phyloP scores from a whole-genome alignment of 495 filamentous ascomycete species.

The Penicillium lagena region DNA sequence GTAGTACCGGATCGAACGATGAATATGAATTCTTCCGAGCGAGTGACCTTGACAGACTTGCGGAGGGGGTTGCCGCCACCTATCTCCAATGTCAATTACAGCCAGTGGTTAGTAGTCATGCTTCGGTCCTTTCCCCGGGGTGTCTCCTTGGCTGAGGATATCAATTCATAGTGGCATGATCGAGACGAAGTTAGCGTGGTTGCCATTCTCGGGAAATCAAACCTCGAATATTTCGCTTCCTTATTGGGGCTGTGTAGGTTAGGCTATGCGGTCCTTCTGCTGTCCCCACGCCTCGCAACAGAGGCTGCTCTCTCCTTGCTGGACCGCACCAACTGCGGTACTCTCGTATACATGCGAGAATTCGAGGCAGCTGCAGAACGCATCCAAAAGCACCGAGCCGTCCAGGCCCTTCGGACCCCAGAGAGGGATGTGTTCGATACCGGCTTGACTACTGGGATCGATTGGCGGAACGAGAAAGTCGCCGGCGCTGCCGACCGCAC shows the following conservation, averaged over 20 bases:
- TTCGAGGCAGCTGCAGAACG: conserved; percentile 5
- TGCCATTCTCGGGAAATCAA: conserved; percentile 33
- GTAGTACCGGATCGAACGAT: too few relatives aligned
- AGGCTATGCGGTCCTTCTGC: conserved; percentile 39
- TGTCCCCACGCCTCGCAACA: conserved; percentile 38
- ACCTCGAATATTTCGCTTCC: conserved; percentile 37
- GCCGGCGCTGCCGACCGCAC: not conserved
- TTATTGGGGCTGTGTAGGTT: conserved; percentile 36
- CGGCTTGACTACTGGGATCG: not conserved
- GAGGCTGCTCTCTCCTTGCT: conserved; percentile 36
- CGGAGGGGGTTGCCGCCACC: too few relatives aligned
- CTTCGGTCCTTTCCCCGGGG: too few relatives aligned
- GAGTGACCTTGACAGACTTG: too few relatives aligned
- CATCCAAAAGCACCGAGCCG: conserved; percentile 2
- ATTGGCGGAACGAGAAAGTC: too few relatives aligned
- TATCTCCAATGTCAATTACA: too few relatives aligned
- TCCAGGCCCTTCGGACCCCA: conserved; percentile 6
- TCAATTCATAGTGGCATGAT: too few relatives aligned
- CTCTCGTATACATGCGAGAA: conserved; percentile 12
- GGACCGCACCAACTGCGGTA: conserved; percentile 15
- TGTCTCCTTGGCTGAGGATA: too few relatives aligned
- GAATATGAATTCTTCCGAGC: too few relatives aligned
- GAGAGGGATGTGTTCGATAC: conserved; percentile 2
- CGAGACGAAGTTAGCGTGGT: conserved; percentile 18
- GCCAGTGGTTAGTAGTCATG: too few relatives aligned